Conservation (phyloP, 192 early-diverging fungal genomes). For the Coemansia sp. region DNA sequence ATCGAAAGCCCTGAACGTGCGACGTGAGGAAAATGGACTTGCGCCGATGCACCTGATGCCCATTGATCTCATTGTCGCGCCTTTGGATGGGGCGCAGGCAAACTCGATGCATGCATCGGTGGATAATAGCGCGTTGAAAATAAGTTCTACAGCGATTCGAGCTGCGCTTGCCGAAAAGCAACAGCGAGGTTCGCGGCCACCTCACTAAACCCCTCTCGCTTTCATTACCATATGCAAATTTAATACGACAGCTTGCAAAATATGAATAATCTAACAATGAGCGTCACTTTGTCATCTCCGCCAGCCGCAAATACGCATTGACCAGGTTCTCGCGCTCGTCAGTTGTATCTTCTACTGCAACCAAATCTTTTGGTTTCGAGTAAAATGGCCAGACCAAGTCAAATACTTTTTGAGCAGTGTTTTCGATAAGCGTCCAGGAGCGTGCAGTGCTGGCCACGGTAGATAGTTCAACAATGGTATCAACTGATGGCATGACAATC, state of each 20-base stretch:
- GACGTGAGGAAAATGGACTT: constrained; percentile 60
- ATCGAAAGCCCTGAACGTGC: constrained; percentile 75
- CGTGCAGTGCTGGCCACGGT: neutral
- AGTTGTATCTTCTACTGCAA: neutral
- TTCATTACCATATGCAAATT: neutral
- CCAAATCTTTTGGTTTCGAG: neutral
- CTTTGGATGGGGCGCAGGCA: constrained; percentile 32
- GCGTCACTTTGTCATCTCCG: neutral
- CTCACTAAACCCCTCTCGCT: no score
- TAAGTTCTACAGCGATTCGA: constrained; percentile 80
- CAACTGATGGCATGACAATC: neutral
- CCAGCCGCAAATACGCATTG: constrained; percentile 27
- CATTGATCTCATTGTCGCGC: constrained; percentile 67
- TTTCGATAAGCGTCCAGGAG: neutral
- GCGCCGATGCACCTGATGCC: constrained; percentile 62
- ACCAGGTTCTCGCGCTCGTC: constrained; percentile 17
- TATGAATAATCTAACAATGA: neutral
- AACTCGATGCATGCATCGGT: constrained; percentile 16
- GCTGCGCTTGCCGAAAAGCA: constrained; percentile 38
- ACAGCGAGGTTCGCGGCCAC: constrained; percentile 3
- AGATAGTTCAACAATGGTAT: neutral
- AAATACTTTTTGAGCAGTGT: constrained; percentile 4
- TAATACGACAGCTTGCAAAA: neutral
- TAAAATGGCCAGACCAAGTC: constrained; percentile 15
- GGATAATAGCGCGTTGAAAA: constrained; percentile 61